Evolutionary conservation across 2,329 filamentous ascomycete genomes (phyloP), one percentile per base, ranked within the genome.

Genomic region (Nigrospora sphaerica): DNA sequence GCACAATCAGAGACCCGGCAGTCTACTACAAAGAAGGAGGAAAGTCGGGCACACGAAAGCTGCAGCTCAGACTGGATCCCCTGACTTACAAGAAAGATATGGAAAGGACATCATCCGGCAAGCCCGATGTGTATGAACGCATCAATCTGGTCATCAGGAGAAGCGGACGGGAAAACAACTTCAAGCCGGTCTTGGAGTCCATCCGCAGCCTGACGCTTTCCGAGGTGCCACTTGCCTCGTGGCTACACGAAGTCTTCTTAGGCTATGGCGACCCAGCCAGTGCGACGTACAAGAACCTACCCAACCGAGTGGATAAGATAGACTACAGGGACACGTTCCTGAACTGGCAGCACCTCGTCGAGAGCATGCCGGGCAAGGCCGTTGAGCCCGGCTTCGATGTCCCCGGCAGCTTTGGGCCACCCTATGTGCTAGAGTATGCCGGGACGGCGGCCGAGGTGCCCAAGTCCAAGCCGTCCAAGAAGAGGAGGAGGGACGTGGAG

Each of bases 241-340:
- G 93, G 93, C 74, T 98, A 38, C 89, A 95, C 58, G 93, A 97
- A 55, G 92, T 97, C 11, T 98, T 97, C 64, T 72, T 98, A n/a
- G 93, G 93, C 3, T 97, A 95, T 63, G 93, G 93, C 40, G 91
- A 98, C 64, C 92, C 93, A 48, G 80, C 88, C 31, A 85, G 87
- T 48, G 93, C 93, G 32, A 86, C 82, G 18, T 95, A 95, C 68
- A 89, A 87, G 52, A 84, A 89, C 43, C 70, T 98, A 14, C 70
- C 86, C 2, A 93, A 89, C 62, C 79, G 83, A 48, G 74, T 95
- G 52, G 81, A 82, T 57, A 87, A 79, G 46, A 73, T 98, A 45
- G 90, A 98, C 63, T 96, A 90, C 62, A 79, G 90, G 46, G 95
- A 98, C 62, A 97, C 93, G 0, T 96, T 98, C 62, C 67, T 97